Base-by-base conservation (phyloP, 305 asterid genomes). In the Fraxinus platypoda region DNA sequence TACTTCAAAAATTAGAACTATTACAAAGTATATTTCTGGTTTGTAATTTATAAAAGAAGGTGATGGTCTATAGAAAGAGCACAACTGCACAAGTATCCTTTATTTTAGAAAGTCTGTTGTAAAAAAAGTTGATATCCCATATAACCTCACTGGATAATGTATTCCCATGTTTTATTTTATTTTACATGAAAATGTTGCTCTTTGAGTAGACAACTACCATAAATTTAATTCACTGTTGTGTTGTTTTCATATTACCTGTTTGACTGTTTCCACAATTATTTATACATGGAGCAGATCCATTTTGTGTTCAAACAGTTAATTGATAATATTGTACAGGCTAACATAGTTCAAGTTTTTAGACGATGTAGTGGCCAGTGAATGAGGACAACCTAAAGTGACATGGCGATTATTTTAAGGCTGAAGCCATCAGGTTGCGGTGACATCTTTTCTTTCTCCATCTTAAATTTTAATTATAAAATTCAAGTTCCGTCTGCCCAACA, bases 1-100 rank as follows among this genome's bases (percentile, higher is more conserved):
- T 82, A 64, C 74, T 26, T 71, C 37, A 82, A 77, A 82, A 85
- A 33, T 17, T 80, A 74, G 62, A 43, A 21, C 13, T 8, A 21
- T 78, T 19, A 78, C 8, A 19, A 49, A 28, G 30, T 4, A 80
- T 54, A 57, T 15, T 62, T 21, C 80, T 80, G 19, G 34, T 66
- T 26, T 28, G 74, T 68, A 68, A 28, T 68, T 12, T 28, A 2
- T 26, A 15, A 68, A 28, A 26, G 74, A 68, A 12, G 3, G 5
- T 12, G 35, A 68, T 68, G 74, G 35, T 12, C 1, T 2, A 1
- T 7, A 66, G 34, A 66, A 2, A 26, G 35, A 41, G 15, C 52
- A 41, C 49, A 33, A 33, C 35, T 33, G 35, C 31, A 3, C 21
- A 7, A 57, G 13, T 57, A 11, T 66, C 74, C 28, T 68, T 25